phyloP scores from a whole-genome alignment of 1,284 basidiomycete species.

The Ceratobasidium theobromae region DNA sequence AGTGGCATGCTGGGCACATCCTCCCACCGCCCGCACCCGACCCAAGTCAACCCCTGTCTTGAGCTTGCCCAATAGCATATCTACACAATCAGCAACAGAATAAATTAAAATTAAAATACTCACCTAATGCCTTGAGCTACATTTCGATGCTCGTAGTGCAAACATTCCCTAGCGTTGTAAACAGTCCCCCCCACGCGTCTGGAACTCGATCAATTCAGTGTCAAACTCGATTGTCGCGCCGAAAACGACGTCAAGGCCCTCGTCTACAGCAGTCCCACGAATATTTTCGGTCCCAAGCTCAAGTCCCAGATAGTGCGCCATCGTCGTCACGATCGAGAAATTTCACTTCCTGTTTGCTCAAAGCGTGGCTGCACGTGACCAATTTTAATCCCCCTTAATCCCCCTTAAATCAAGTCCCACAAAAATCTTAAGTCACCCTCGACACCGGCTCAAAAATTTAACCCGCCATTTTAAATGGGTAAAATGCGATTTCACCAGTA shows the following conservation, averaged over 20 bases:
- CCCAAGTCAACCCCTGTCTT: slow-evolving; percentile 63
- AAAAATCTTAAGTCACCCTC: no score
- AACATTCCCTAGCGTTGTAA: slow-evolving; percentile 78
- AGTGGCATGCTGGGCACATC: slow-evolving; percentile 72
- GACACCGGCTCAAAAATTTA: no score
- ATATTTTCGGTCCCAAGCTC: slow-evolving; percentile 80
- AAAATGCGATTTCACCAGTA: no score
- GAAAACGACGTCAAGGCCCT: slow-evolving; percentile 72
- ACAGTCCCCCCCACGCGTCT: slow-evolving; percentile 80
- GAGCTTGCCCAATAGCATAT: slow-evolving; percentile 72
- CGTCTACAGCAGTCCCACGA: slow-evolving; percentile 75
- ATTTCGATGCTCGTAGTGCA: slow-evolving; percentile 82
- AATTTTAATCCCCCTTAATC: no score
- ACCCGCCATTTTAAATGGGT: no score
- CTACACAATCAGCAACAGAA: slow-evolving; percentile 46
- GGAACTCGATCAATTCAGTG: slow-evolving; percentile 72
- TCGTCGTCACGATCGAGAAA: background rate
- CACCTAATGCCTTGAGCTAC: slow-evolving; percentile 81
- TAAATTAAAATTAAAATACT: slow-evolving; percentile 44
- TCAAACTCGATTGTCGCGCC: slow-evolving; percentile 80
- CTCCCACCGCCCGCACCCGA: slow-evolving; percentile 70
- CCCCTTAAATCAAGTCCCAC: no score
- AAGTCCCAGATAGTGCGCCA: slow-evolving; percentile 44
- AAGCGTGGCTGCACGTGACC: slow-evolving; percentile 14
- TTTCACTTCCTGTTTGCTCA: slow-evolving; percentile 1